Evolutionary conservation across 345 rosid genomes (phyloP).

Genomic region (Garcia nutans): DNA sequence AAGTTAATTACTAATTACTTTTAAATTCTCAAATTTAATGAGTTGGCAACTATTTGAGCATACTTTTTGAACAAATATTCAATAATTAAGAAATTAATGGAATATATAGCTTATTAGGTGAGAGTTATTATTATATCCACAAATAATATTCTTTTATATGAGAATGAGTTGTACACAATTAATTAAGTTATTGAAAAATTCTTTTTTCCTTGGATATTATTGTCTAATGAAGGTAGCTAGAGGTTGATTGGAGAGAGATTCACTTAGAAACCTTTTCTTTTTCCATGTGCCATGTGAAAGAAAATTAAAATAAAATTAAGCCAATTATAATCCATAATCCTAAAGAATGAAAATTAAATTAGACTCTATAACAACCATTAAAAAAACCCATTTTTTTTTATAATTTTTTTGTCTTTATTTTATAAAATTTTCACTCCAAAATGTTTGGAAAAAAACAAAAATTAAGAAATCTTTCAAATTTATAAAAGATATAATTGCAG

Average conservation of each 20-base stretch:
- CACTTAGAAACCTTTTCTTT: neutral
- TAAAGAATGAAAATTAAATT: neutral
- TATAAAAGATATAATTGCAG: too few relatives aligned
- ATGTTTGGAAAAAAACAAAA: too few relatives aligned
- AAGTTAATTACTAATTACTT: too few relatives aligned
- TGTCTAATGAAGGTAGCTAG: neutral
- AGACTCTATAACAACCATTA: neutral
- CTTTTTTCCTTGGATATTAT: neutral
- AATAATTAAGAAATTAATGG: too few relatives aligned
- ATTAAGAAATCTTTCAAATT: too few relatives aligned
- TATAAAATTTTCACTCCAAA: neutral
- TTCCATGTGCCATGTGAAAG: slow-evolving; percentile 1
- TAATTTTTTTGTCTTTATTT: neutral
- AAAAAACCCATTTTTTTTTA: neutral
- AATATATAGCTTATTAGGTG: too few relatives aligned
- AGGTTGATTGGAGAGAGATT: slow-evolving; percentile 1
- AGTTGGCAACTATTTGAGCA: too few relatives aligned
- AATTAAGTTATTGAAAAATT: neutral
- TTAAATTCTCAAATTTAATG: too few relatives aligned
- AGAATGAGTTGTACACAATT: slow-evolving; percentile 7
- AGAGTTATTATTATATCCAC: too few relatives aligned
- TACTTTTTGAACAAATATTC: too few relatives aligned
- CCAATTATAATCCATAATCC: neutral
- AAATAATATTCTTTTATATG: neutral
- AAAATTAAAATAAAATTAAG: neutral